Evolutionary conservation across 306 rosid genomes (phyloP).

Genomic region (Cicer bijugum): DNA sequence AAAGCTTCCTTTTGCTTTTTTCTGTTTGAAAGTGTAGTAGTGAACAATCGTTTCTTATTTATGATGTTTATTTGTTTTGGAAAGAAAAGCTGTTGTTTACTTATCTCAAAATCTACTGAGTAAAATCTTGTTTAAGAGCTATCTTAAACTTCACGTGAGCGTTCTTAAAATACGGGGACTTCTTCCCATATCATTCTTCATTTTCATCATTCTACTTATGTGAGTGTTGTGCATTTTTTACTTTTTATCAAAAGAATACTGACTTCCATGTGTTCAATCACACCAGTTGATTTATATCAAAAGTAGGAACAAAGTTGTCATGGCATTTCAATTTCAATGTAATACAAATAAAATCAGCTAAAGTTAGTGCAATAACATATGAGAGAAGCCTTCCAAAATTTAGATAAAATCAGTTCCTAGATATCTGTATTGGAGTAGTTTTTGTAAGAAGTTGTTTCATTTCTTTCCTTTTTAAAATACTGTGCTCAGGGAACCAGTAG

Average conservation of each 20-base stretch:
- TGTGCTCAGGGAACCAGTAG: constrained; percentile 81
- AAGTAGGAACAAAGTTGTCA: too few species aligned
- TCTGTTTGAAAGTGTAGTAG: background rate
- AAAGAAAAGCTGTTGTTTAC: background rate
- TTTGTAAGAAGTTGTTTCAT: background rate
- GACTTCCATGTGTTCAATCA: too few species aligned
- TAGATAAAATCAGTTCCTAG: too few species aligned
- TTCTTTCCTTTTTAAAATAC: constrained; percentile 9
- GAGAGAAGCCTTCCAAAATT: too few species aligned
- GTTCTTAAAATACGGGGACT: background rate
- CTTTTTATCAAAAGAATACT: too few species aligned
- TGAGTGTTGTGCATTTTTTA: background rate
- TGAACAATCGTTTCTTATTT: background rate
- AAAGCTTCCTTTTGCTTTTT: background rate
- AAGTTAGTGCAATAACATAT: too few species aligned
- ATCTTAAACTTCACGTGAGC: background rate
- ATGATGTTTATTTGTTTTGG: too few species aligned
- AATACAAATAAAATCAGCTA: too few species aligned
- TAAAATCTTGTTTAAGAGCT: background rate
- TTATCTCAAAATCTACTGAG: background rate
- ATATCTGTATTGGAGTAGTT: background rate
- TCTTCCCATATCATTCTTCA: background rate
- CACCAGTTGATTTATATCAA: too few species aligned
- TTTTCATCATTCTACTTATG: background rate
- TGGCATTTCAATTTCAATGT: too few species aligned